Base-by-base conservation (phyloP, 169 alveolate species). In the Eimeria acervulina region DNA sequence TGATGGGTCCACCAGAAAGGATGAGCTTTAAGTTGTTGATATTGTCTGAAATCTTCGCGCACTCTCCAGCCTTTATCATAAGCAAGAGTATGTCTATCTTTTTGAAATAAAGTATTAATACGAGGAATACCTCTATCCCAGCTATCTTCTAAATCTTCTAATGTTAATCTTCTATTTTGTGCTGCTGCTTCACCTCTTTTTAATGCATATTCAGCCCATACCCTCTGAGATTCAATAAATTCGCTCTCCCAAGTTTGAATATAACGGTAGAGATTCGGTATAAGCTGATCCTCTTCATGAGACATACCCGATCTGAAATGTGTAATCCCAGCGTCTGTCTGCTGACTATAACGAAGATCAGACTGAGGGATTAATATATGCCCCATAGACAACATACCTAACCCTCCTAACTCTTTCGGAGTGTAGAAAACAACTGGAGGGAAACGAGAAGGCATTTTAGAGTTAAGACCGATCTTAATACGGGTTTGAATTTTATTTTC, bases 1-100 rank as follows among this genome's bases (percentile, higher is more conserved):
- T 99, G 99, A 96, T 99, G 99, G n/a, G 99, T 99, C 99, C 99
- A 99, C 99, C 99, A 99, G 97, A 99, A 99, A 47, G 99, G 99
- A 95, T 99, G 99, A 95, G 99, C 98, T 96, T 99, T 99, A 95
- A 99, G 97, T 90, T 98, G 95, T 97, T 99, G 99, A 97, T 98
- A 99, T 97, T 99, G 99, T 96, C 99, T 99, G 97, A 99, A 99
- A 94, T 99, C 99, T 96, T 99, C 99, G 87, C 99, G 98, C 68
- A 99, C 99, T 96, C 99, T 98, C 99, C 99, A 99, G 23, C 99
- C 99, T 98, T 99, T 99, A 98, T 99, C 99, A 97, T 99, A 99
- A 55, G 99, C 99, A 95, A 99, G 97, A 23, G 99, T 99, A 85
- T 99, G 99, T 89, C 99, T 97, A 95, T 99, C 99, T 97, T 99